Evolutionary conservation across 169 alveolate species (phyloP).

Genomic region (Plasmodium fragile): DNA sequence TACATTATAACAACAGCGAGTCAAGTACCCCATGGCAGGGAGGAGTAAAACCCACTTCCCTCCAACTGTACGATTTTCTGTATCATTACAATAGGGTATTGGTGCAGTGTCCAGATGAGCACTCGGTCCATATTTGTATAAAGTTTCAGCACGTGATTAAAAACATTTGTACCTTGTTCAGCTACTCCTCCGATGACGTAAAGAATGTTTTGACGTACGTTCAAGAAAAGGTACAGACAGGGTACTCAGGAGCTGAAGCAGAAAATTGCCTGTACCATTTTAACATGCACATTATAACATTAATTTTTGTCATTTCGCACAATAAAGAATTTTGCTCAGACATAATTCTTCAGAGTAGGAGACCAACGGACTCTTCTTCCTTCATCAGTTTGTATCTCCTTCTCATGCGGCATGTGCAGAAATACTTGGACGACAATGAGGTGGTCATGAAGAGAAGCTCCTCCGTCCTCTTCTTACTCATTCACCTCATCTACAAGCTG

Average conservation of each 20-base stretch:
- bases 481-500: slow-evolving; percentile 53
- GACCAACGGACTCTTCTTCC: background rate
- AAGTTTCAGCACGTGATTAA: slow-evolving; percentile 16
- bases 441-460: background rate
- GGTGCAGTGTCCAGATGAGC: background rate
- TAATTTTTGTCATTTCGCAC: slow-evolving; percentile 25
- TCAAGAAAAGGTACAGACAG: background rate
- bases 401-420: slow-evolving; percentile 24
- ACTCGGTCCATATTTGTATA: slow-evolving; percentile 30
- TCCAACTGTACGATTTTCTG: slow-evolving; percentile 23
- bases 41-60: background rate
- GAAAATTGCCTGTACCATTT: slow-evolving; percentile 9
- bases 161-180: background rate
- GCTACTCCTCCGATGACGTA: slow-evolving; percentile 24
- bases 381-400: slow-evolving; percentile 32
- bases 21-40: background rate
- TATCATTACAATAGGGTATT: slow-evolving; percentile 27
- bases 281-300: slow-evolving; percentile 43
- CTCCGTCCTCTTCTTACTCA: background rate
- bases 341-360: background rate
- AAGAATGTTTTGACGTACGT: slow-evolving; percentile 7
- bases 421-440: background rate
- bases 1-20: background rate
- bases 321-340: slow-evolving; percentile 22
- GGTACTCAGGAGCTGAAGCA: background rate